A percentile compares a stretch with the other conserved stretches of the same genome.
Evolutionary conservation across 202 grass and related monocot genomes (phyloP).

Genomic region (Schoenoplectus triqueter): DNA sequence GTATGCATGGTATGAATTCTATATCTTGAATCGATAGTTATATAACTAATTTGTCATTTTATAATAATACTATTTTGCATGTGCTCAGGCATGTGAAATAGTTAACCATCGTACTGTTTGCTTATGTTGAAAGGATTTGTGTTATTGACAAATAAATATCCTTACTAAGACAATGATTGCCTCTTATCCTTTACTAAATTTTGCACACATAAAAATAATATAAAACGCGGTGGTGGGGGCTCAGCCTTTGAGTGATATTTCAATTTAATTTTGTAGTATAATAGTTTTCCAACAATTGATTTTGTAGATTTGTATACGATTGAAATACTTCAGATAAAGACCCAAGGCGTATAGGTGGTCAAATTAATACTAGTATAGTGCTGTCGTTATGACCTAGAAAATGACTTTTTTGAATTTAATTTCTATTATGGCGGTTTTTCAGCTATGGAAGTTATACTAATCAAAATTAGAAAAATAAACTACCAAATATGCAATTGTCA

Average conservation of each 20-base stretch:
- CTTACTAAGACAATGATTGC: slow-evolving; percentile 30
- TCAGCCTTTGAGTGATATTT: slow-evolving; percentile 31
- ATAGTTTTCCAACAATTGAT: slow-evolving; percentile 13
- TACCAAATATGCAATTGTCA: slow-evolving; percentile 7
- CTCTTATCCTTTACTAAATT: slow-evolving; percentile 28
- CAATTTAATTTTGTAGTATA: not conserved
- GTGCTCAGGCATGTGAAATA: not conserved
- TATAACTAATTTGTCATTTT: slow-evolving; percentile 24
- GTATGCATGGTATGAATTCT: not conserved
- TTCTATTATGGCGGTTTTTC: not conserved
- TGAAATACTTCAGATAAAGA: not conserved
- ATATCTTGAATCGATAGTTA: not conserved
- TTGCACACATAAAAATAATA: not conserved
- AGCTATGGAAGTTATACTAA: slow-evolving; percentile 1
- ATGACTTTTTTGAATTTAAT: slow-evolving; percentile 24
- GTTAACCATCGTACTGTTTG: not conserved
- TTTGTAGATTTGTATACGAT: slow-evolving; percentile 20
- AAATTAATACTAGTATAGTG: slow-evolving; percentile 4
- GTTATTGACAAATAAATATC: slow-evolving; percentile 20
- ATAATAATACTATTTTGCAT: not conserved
- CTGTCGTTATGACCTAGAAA: slow-evolving; percentile 24
- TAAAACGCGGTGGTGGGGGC: not conserved
- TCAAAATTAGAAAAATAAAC: not conserved
- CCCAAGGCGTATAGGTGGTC: slow-evolving; percentile 10
- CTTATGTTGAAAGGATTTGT: slow-evolving; percentile 31